These are phyloP conservation scores for Spathaspora gorwiae DNA, from an alignment of 805 yeast species.

Conservation along the genomic window DNA sequence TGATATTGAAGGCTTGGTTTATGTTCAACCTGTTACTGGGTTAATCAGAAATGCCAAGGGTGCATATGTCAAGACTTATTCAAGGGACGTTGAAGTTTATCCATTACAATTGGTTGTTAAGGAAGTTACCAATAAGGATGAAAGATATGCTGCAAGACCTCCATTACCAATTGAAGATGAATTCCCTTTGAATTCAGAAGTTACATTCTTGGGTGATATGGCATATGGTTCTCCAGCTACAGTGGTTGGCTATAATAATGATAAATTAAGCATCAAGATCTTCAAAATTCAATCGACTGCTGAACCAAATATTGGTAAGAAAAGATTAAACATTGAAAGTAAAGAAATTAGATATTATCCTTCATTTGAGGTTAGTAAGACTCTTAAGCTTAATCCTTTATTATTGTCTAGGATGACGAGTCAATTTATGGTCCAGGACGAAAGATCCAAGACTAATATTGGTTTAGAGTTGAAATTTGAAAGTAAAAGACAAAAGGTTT, in stretches of 20 bases:
- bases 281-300: constrained; percentile 31
- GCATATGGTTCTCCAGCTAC: constrained; percentile 82
- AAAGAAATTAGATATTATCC: constrained; percentile 57
- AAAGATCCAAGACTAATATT: constrained; percentile 51
- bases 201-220: constrained; percentile 76
- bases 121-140: constrained; percentile 66
- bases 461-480: constrained; percentile 87
- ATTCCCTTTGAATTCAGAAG: constrained; percentile 68
- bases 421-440: constrained; percentile 55
- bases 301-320: constrained; percentile 66
- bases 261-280: constrained; percentile 48
- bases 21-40: constrained; percentile 76
- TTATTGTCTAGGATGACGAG: constrained; percentile 78
- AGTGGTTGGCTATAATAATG: constrained; percentile 54
- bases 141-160: constrained; percentile 64
- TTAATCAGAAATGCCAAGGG: constrained; percentile 65
- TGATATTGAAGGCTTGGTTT: constrained; percentile 52
- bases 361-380: constrained; percentile 58
- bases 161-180: constrained; percentile 79
- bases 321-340: constrained; percentile 54
- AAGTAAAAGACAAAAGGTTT: constrained; percentile 69
- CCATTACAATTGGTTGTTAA: constrained; percentile 85
- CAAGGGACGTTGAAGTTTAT: constrained; percentile 46
- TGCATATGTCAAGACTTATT: constrained; percentile 70
- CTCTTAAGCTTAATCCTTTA: constrained; percentile 53